These are phyloP conservation scores for Silene coronaria DNA, from an alignment of 179 eudicot species.

Conservation along the genomic window DNA sequence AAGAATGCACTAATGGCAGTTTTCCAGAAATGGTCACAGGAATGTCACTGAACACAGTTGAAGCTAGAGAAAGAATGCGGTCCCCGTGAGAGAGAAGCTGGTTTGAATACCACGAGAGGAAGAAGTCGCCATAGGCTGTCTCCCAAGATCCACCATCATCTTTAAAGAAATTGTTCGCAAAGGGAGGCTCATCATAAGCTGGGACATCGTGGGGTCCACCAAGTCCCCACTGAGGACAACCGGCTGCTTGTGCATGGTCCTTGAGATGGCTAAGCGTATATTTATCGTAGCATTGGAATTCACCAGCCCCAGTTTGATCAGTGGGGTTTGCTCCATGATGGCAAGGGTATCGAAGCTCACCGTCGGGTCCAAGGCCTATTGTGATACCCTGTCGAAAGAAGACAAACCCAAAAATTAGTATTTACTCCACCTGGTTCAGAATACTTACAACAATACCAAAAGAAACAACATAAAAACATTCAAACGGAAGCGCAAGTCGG, in stretches of 20 bases:
- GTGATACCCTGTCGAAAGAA: slow-evolving; percentile 46
- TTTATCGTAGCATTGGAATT: slow-evolving; percentile 66
- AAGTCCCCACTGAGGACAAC: slow-evolving; percentile 73
- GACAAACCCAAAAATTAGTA: slow-evolving; percentile 17
- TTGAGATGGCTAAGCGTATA: slow-evolving; percentile 60
- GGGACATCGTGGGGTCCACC: slow-evolving; percentile 84
- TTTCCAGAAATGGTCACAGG: slow-evolving; percentile 50
- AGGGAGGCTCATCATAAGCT: slow-evolving; percentile 43
- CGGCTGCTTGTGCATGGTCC: slow-evolving; percentile 44
- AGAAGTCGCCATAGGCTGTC: slow-evolving; percentile 64
- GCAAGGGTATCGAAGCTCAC: slow-evolving; percentile 81
- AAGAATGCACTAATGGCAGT: slow-evolving; percentile 49
- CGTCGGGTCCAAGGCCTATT: slow-evolving; percentile 82
- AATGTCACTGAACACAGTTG: slow-evolving; percentile 38
- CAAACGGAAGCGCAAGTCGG: neutral
- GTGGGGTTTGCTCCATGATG: slow-evolving; percentile 23
- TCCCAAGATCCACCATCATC: slow-evolving; percentile 84
- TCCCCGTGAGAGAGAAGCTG: slow-evolving; percentile 61
- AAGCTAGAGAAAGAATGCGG: slow-evolving; percentile 54
- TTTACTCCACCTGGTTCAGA: neutral
- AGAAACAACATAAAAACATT: neutral
- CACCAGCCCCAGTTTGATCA: slow-evolving; percentile 50
- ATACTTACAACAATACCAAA: too few relatives aligned
- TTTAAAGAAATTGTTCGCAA: slow-evolving; percentile 40
- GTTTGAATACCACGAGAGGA: slow-evolving; percentile 83